Conservation (phyloP, 2,329 filamentous ascomycete genomes). For the Nothopassalora personata region DNA sequence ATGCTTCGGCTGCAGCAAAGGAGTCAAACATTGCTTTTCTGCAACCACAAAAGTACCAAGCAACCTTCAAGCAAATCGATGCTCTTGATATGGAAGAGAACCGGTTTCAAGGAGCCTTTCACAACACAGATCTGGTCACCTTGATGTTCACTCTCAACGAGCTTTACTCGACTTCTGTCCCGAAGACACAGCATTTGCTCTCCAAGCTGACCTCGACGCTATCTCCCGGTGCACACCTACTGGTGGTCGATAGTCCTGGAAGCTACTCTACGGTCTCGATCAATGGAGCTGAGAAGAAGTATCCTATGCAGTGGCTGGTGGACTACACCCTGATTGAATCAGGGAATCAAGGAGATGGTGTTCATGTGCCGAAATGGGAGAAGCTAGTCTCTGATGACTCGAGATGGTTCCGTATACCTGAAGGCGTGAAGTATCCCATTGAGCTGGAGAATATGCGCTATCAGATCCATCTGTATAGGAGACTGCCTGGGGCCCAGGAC, state of each 20-base stretch:
- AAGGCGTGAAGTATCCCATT: constrained; percentile 69
- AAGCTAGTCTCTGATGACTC: constrained; percentile 72
- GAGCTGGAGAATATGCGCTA: constrained; percentile 91
- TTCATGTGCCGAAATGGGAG: constrained; percentile 53
- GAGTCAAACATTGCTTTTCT: constrained; percentile 39
- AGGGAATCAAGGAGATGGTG: constrained; percentile 9
- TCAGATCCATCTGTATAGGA: constrained; percentile 76
- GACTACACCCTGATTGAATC: constrained; percentile 65
- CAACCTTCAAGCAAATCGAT: constrained; percentile 48
- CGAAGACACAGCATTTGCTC: constrained; percentile 71
- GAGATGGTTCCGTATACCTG: constrained; percentile 70
- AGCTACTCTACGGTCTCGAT: constrained; percentile 81
- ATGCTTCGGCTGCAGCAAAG: constrained; percentile 43
- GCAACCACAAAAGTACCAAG: constrained; percentile 25
- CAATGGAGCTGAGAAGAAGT: constrained; percentile 54
- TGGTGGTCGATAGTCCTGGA: constrained; percentile 89
- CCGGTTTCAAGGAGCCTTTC: constrained; percentile 30
- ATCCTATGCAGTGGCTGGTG: constrained; percentile 91
- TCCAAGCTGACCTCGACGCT: constrained; percentile 59
- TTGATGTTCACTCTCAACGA: constrained; percentile 95
- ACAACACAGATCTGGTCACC: constrained; percentile 56
- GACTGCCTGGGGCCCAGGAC: constrained; percentile 1
- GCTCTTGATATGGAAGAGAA: constrained; percentile 41
- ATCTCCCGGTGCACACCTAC: constrained; percentile 58
- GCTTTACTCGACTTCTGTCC: constrained; percentile 73